phyloP scores from a whole-genome alignment of 2,329 filamentous ascomycete species.

The Phaeosphaeria sp. region DNA sequence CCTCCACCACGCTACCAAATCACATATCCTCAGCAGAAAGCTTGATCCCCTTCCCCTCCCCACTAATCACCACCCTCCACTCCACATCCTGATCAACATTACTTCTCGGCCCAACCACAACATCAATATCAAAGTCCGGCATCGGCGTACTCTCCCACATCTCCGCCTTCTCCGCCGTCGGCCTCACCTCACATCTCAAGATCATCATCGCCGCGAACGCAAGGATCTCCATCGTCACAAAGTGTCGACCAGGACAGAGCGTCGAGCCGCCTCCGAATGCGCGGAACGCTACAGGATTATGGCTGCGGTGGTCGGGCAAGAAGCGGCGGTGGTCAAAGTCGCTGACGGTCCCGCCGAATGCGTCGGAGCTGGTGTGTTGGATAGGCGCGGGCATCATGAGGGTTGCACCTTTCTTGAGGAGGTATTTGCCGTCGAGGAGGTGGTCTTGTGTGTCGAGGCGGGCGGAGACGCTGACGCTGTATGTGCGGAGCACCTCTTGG shows the following conservation, averaged over 20 bases:
- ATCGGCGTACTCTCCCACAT: conserved; percentile 13
- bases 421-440: conserved; percentile 30
- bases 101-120: conserved; percentile 3
- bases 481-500: conserved; percentile 49
- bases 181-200: conserved; percentile 30
- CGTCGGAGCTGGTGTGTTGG: conserved; percentile 27
- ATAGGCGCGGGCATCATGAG: conserved; percentile 37
- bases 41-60: conserved; percentile 8
- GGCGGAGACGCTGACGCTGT: conserved; percentile 39
- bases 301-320: not conserved
- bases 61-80: conserved; percentile 10
- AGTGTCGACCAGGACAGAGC: conserved; percentile 44
- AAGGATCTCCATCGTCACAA: conserved; percentile 39
- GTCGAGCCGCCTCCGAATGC: conserved; percentile 37
- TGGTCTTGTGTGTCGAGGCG: conserved; percentile 42
- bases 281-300: conserved; percentile 27
- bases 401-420: conserved; percentile 11
- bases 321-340: conserved; percentile 43
- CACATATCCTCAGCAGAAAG: conserved; percentile 12
- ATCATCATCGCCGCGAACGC: conserved; percentile 30
- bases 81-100: not conserved
- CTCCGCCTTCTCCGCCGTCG: conserved; percentile 10
- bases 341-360: conserved; percentile 37
- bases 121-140: conserved; percentile 18
- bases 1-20: not conserved